These are phyloP conservation scores for Carex parvula DNA, from an alignment of 176 grass and related monocot species.

Conservation along the genomic window DNA sequence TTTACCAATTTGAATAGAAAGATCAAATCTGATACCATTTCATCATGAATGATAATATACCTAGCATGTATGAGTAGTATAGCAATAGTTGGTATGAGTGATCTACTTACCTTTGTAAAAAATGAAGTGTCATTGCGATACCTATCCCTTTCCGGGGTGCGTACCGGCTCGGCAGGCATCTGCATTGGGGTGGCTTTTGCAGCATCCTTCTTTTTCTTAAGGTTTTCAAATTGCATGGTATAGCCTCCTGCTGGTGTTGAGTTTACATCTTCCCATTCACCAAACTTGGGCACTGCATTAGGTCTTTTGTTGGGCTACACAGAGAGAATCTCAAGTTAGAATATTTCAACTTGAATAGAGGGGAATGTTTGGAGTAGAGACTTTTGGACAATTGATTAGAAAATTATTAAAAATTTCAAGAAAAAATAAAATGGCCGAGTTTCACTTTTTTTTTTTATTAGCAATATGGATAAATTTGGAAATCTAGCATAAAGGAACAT, in stretches of 20 bases:
- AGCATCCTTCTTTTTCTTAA: conserved; percentile 47
- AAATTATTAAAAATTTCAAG: not conserved
- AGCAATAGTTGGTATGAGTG: not conserved
- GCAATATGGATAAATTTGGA: not conserved
- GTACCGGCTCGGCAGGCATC: conserved; percentile 34
- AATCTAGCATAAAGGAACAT: not conserved
- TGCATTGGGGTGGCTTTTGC: conserved; percentile 26
- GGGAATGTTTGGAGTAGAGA: not conserved
- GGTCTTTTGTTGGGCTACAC: conserved; percentile 34
- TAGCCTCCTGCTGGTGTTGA: conserved; percentile 34
- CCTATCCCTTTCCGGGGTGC: not conserved
- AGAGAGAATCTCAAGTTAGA: not conserved
- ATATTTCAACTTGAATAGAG: not conserved
- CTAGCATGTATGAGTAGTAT: not conserved
- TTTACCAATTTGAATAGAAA: not conserved
- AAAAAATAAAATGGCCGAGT: not conserved
- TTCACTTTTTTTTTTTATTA: not conserved
- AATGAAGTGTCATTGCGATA: conserved; percentile 31
- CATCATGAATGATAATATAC: not conserved
- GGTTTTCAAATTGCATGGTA: conserved; percentile 64
- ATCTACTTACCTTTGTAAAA: conserved; percentile 41
- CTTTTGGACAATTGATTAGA: not conserved
- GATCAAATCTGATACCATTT: not conserved
- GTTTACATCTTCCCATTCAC: conserved; percentile 56
- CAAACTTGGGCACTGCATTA: conserved; percentile 52